phyloP scores from a whole-genome alignment of 2,329 filamentous ascomycete genomes.

The Fusarium sambucinum region DNA sequence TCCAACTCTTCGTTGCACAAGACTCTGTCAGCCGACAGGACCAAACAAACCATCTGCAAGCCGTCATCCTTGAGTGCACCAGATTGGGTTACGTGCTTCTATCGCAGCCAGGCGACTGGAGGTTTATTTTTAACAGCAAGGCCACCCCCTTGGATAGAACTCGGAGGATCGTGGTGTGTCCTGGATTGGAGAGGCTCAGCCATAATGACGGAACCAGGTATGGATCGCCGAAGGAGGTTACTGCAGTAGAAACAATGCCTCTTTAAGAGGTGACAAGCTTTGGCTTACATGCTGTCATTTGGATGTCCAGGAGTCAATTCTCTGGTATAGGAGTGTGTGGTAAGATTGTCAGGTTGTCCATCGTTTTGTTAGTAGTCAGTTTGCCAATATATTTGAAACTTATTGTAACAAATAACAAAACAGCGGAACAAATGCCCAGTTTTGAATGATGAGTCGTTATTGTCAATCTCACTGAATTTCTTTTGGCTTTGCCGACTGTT shows the following conservation, averaged over 20 bases:
- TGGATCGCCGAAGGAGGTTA: conserved; percentile 40
- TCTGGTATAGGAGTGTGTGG: background rate
- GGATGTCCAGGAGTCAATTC: background rate
- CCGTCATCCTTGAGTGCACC: conserved; percentile 56
- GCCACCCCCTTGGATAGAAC: background rate
- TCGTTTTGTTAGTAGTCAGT: background rate
- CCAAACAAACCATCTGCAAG: conserved; percentile 55
- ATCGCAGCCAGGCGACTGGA: conserved; percentile 58
- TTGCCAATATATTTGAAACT: background rate
- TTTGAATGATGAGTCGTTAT: background rate
- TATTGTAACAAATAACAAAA: background rate
- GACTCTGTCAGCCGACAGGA: conserved; percentile 47
- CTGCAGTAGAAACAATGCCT: conserved; percentile 32
- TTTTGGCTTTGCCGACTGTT: background rate
- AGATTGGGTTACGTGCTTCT: conserved; percentile 58
- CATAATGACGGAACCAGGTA: conserved; percentile 44
- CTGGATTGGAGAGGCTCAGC: conserved; percentile 50
- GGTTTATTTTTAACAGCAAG: conserved; percentile 46
- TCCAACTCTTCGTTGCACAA: conserved; percentile 51
- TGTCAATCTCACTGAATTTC: background rate
- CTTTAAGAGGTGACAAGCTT: background rate
- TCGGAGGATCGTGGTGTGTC: conserved; percentile 43
- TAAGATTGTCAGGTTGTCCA: background rate
- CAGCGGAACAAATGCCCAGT: background rate
- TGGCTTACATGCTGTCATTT: background rate